phyloP scores from a whole-genome alignment of 1,284 basidiomycete genomes.

The Fomes fomentarius region DNA sequence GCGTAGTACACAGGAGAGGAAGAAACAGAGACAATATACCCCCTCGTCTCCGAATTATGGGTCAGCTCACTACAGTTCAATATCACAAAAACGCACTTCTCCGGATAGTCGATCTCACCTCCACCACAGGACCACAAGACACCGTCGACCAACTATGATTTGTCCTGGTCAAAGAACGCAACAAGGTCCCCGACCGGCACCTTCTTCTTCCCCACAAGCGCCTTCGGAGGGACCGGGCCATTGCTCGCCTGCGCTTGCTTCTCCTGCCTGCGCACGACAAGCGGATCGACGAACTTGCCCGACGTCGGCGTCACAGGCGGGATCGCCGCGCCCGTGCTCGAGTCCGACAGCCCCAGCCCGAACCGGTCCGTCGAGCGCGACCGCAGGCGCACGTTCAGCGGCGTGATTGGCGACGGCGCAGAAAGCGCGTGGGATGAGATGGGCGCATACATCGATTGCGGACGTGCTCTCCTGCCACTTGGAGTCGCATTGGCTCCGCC shows the following conservation, averaged over 20 bases:
- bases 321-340: conserved; percentile 22
- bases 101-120: background rate
- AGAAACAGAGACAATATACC: background rate
- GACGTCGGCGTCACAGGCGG: conserved; percentile 30
- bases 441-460: conserved; percentile 35
- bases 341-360: conserved; percentile 32
- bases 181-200: conserved; percentile 75
- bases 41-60: background rate
- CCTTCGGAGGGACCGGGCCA: conserved; percentile 38
- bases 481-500: background rate
- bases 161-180: conserved; percentile 80
- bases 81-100: background rate
- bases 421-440: conserved; percentile 33
- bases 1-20: conserved; percentile 8
- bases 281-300: conserved; percentile 71
- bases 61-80: no score
- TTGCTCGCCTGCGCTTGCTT: conserved; percentile 47
- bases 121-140: background rate
- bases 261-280: conserved; percentile 67
- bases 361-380: conserved; percentile 59
- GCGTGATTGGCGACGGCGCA: conserved; percentile 33
- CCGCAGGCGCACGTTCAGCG: conserved; percentile 49
- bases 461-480: conserved; percentile 26
- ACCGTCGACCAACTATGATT: conserved; percentile 34
- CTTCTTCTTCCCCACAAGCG: conserved; percentile 53